Conservation (phyloP, 305 asterid species). For the Fraxinus paxiana region DNA sequence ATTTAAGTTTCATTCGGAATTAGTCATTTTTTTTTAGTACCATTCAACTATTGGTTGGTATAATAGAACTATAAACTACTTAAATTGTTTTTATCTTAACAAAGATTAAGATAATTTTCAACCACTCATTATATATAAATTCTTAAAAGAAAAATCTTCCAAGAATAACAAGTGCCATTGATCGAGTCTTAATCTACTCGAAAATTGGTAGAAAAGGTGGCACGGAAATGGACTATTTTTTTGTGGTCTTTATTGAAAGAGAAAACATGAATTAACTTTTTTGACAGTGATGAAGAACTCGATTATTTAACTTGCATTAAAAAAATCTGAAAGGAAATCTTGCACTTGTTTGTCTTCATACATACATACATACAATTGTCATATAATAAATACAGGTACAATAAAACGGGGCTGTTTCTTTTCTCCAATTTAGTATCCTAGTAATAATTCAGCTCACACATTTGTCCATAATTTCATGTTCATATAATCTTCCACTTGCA, state of each 20-base stretch:
- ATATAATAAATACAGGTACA: background rate
- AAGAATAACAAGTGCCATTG: background rate
- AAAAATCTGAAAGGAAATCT: background rate
- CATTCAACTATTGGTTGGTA: background rate
- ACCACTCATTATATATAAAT: background rate
- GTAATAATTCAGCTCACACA: conserved; percentile 1
- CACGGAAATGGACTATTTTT: background rate
- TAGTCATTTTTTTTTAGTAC: background rate
- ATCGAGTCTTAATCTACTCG: background rate
- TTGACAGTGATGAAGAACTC: background rate
- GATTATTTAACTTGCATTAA: background rate
- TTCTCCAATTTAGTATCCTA: background rate
- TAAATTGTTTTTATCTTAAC: background rate
- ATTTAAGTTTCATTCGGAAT: background rate
- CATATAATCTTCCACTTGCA: background rate
- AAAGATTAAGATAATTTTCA: background rate
- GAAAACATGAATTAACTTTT: background rate
- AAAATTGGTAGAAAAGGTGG: background rate
- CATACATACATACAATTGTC: background rate
- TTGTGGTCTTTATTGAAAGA: background rate
- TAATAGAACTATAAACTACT: background rate
- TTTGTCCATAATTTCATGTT: background rate
- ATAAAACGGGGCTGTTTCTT: background rate
- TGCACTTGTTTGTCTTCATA: background rate
- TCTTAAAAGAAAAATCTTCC: background rate